phyloP scores from a whole-genome alignment of 768 basidiomycete genomes.

The Sutorius australiensis region DNA sequence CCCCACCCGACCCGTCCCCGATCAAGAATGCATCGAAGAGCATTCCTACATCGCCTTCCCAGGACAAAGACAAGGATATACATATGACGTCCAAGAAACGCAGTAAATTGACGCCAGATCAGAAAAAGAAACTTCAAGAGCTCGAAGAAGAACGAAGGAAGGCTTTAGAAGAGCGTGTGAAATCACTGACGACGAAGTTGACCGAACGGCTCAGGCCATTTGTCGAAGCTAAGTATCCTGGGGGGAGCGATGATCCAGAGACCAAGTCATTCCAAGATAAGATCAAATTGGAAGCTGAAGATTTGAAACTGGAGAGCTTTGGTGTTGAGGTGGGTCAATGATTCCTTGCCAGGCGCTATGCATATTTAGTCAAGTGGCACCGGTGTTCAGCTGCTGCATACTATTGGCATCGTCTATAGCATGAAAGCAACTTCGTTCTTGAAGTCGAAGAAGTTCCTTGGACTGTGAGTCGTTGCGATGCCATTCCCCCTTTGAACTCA shows the following conservation, averaged over 20 bases:
- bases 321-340: constrained; percentile 75
- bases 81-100: constrained; percentile 30
- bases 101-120: constrained; percentile 70
- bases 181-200: constrained; percentile 72
- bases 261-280: constrained; percentile 71
- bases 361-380: not conserved
- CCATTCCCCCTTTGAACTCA: constrained; percentile 8
- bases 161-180: constrained; percentile 75
- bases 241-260: constrained; percentile 78
- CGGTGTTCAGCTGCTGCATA: constrained; percentile 65
- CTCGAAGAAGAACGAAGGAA: constrained; percentile 79
- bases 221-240: constrained; percentile 84
- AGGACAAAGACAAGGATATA: constrained; percentile 40
- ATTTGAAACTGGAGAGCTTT: constrained; percentile 95
- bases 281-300: constrained; percentile 84
- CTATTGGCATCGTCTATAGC: constrained; percentile 89
- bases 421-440: constrained; percentile 89
- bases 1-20: constrained; percentile 15
- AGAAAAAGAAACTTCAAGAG: constrained; percentile 76
- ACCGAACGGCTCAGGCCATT: constrained; percentile 83
- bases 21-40: constrained; percentile 21
- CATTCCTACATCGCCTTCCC: constrained; percentile 22
- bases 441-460: constrained; percentile 88
- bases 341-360: not conserved
- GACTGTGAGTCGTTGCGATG: constrained; percentile 57